phyloP scores from a whole-genome alignment of 306 rosid species.

The Crotalaria pallida region DNA sequence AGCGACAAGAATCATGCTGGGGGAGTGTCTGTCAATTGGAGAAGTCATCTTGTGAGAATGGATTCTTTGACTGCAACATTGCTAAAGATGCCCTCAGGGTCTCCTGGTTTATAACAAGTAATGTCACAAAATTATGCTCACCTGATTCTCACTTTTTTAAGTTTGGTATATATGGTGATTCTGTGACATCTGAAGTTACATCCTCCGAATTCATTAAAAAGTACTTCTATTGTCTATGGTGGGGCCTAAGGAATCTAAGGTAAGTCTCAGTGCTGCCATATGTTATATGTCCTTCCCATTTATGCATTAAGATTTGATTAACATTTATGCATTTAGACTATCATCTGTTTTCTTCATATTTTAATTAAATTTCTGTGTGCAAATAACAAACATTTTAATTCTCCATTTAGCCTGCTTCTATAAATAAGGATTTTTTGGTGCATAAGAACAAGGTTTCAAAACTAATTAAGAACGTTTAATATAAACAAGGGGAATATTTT shows the following conservation, averaged over 20 bases:
- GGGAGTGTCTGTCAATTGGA: slow-evolving; percentile 52
- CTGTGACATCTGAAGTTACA: slow-evolving; percentile 56
- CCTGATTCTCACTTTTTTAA: slow-evolving; percentile 39
- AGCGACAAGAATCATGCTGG: slow-evolving; percentile 94
- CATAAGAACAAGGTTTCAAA: neutral
- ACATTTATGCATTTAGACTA: too few relatives aligned
- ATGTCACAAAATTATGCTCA: slow-evolving; percentile 52
- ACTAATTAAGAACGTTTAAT: neutral
- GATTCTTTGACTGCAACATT: slow-evolving; percentile 58
- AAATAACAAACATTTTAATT: neutral
- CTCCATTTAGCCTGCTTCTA: neutral
- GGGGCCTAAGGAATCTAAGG: slow-evolving; percentile 77
- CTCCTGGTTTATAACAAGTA: slow-evolving; percentile 64
- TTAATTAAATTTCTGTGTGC: neutral
- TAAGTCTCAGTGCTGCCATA: slow-evolving; percentile 16
- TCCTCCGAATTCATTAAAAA: slow-evolving; percentile 67
- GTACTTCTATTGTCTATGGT: slow-evolving; percentile 67
- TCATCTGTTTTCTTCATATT: neutral
- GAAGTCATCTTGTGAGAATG: slow-evolving; percentile 38
- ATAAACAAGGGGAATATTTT: neutral
- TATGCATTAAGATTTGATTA: neutral
- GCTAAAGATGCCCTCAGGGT: slow-evolving; percentile 33
- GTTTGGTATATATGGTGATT: slow-evolving; percentile 82
- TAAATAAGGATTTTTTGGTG: neutral
- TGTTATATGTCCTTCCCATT: neutral